Evolutionary conservation across 164 flowering plant genomes (phyloP), one percentile per base, ranked within the genome.

Genomic region (Umbellularia californica): DNA sequence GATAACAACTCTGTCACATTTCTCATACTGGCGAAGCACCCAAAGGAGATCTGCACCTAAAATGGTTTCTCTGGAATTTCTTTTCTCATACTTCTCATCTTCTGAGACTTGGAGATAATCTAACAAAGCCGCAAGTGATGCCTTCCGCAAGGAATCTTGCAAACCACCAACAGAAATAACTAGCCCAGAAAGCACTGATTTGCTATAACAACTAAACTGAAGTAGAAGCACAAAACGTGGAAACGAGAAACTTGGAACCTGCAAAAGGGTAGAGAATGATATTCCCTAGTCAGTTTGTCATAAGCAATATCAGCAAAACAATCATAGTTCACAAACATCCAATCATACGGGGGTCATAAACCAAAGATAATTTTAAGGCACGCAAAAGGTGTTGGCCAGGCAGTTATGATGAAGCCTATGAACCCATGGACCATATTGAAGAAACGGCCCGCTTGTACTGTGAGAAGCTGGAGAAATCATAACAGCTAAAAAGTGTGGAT

Each of bases 61-160:
- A 82, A 72, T 81, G 51, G 72, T 70, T 77, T 87, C 91, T 75
- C 86, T 88, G 58, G 86, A 78, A 22, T 50, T 74, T 72, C 74
- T 77, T 30, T 77, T 77, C 55, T 72, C 76, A 19, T 58, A 60
- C 52, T 78, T 80, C 28, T 83, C 84, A 71, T 74, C 66, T 77
- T 81, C 84, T 70, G 72, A 79, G 23, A 65, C 78, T 77, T 86
- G 81, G 71, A 95, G 93, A 87, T 89, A 95, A 14, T 89, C 89
- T 72, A 89, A 66, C 77, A 95, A 85, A 79, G 98, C 97, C 28
- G 83, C 77, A 22, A 91, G 58, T 65, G 98, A 89, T 71, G 88
- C 89, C 82, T 88, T 93, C 76, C 86, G 86, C 83, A 95, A 83
- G n/a, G 94, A 93, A 73, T 93, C 98, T 90, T 92, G 94, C 80